A percentile compares a stretch with the other conserved stretches of the same genome.
These are phyloP conservation scores for Coccomyxa sp. DNA, from an alignment of 139 green algal genomes.

Conservation along the genomic window DNA sequence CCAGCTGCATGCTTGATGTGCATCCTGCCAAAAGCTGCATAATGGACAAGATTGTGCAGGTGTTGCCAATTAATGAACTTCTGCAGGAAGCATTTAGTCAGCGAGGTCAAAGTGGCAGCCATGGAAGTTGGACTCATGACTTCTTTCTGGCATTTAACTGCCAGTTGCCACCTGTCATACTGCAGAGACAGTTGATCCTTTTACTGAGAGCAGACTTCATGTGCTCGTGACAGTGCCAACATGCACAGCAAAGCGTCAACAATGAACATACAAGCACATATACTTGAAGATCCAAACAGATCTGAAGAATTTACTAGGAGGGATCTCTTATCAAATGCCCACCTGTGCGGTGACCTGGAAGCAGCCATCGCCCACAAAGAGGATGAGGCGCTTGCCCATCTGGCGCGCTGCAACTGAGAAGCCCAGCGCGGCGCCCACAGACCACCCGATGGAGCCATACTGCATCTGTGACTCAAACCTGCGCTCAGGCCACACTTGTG, in stretches of 20 bases:
- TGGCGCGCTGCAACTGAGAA: constrained; percentile 16
- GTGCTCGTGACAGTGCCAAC: too few relatives aligned
- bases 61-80: background rate
- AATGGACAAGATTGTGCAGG: background rate
- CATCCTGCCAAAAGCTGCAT: background rate
- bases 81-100: background rate
- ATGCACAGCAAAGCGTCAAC: too few relatives aligned
- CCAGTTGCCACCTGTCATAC: too few relatives aligned
- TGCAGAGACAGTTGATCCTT: too few relatives aligned
- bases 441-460: constrained; percentile 81
- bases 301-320: too few relatives aligned
- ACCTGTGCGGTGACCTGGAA: constrained; percentile 78
- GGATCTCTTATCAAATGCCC: background rate
- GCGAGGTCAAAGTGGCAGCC: too few relatives aligned
- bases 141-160: too few relatives aligned
- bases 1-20: background rate
- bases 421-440: constrained; percentile 67
- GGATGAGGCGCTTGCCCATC: constrained; percentile 62
- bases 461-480: constrained; percentile 68
- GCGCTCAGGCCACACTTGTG: background rate
- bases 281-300: too few relatives aligned
- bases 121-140: too few relatives aligned
- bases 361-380: constrained; percentile 72
- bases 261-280: too few relatives aligned
- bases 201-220: too few relatives aligned